phyloP scores from a whole-genome alignment of 148 eudicot species.

The Rheum nobile region DNA sequence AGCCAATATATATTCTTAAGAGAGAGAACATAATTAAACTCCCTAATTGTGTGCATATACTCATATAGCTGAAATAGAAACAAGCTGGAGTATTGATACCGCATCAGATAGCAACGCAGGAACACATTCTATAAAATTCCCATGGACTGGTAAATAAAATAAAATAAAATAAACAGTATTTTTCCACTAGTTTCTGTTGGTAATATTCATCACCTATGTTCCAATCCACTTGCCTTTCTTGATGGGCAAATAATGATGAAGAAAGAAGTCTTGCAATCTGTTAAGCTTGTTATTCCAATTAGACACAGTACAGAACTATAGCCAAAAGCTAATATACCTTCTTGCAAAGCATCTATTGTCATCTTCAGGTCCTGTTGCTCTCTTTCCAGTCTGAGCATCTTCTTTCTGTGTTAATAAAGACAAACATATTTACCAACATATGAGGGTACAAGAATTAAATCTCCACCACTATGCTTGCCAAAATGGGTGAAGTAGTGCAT shows the following conservation, averaged over 20 bases:
- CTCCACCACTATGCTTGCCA: too few relatives aligned
- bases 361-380: slow-evolving; percentile 80
- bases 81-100: neutral
- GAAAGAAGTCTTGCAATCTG: neutral
- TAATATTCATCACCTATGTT: neutral
- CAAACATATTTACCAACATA: neutral
- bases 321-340: slow-evolving; percentile 37
- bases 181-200: neutral
- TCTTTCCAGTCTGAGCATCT: slow-evolving; percentile 68
- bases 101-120: neutral
- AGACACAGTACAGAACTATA: neutral
- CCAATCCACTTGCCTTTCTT: neutral
- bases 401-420: slow-evolving; percentile 47
- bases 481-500: neutral
- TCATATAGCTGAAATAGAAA: neutral
- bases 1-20: neutral
- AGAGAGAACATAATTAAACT: neutral
- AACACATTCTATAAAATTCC: neutral
- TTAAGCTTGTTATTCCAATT: neutral
- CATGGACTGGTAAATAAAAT: neutral
- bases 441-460: neutral
- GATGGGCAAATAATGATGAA: neutral
- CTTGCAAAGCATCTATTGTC: slow-evolving; percentile 80
- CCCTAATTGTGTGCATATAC: neutral
- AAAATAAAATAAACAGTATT: neutral